Evolutionary conservation across 805 yeast species (phyloP).

Genomic region (Spathaspora boniae): DNA sequence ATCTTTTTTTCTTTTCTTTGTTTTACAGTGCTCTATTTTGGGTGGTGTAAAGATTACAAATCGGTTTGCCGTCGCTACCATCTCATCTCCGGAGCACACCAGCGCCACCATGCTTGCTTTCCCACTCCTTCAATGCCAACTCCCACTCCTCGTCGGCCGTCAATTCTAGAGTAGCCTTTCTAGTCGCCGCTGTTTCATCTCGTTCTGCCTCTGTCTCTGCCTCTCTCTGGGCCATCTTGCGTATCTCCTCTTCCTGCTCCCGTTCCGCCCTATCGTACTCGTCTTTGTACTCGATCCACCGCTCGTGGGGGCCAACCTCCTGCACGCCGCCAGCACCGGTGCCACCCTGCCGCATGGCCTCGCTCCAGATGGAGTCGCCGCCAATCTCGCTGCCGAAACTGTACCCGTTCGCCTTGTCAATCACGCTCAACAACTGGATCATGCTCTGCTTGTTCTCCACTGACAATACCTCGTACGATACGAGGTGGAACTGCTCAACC

Average conservation of each 20-base stretch:
- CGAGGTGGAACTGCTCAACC: constrained; percentile 82
- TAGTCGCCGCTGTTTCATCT: no score
- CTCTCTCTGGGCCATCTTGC: constrained; percentile 18
- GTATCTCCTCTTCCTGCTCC: constrained; percentile 40
- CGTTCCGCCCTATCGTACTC: constrained; percentile 58
- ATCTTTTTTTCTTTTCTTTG: constrained; percentile 1
- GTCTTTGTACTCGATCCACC: constrained; percentile 89
- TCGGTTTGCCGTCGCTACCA: not conserved
- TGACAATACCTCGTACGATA: constrained; percentile 82
- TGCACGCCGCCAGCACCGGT: constrained; percentile 50
- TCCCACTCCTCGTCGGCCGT: constrained; percentile 74
- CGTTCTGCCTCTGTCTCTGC: constrained; percentile 12
- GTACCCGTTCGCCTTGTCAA: constrained; percentile 93
- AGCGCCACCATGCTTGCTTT: constrained; percentile 12
- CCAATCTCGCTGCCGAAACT: constrained; percentile 91
- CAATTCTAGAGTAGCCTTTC: constrained; percentile 33
- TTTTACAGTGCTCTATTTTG: not conserved
- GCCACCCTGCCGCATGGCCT: constrained; percentile 81
- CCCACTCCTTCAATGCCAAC: constrained; percentile 28
- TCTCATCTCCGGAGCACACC: constrained; percentile 6
- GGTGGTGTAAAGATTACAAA: not conserved
- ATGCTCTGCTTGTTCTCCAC: constrained; percentile 90
- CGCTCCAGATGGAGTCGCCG: constrained; percentile 98
- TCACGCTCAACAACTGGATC: constrained; percentile 72
- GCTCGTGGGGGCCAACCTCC: constrained; percentile 78